Base-by-base conservation (phyloP, 2,329 filamentous ascomycete species). In the Fusarium bulbicola region DNA sequence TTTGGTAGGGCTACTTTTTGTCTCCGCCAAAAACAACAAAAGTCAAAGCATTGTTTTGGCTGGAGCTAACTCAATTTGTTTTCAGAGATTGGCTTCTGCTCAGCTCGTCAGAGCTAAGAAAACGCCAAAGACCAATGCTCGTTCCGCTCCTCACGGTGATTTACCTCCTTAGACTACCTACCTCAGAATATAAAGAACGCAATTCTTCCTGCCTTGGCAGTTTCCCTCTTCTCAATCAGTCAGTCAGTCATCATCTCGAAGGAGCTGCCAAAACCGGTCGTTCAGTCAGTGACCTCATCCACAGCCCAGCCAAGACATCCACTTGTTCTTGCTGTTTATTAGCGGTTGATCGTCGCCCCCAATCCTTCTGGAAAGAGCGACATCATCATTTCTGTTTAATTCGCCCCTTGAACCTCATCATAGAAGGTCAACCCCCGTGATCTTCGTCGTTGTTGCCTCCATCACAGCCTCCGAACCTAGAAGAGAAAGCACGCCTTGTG, bases 211-310 rank as follows among this genome's bases (percentile, higher is more conserved):
- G 21, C 34, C 20, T 52, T 58, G 37, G 32, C 32, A 36, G 15
- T 42, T 61, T 53, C 28, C 43, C 28, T 20, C 45, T n/a, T 43
- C 30, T 34, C 11, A 8, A 52, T 53, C 47, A 54, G 24, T 63
- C 37, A 45, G 11, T 14, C 26, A 47, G 45, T 30, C 45, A 47
- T n/a, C 45, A 40, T 20, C 45, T 34, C 15, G 10, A 49, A 43
- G 47, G 42, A 68, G n/a, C 47, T 43, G 32, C 63, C 56, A 20
- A 68, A 68, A 40, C 37, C 49, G 64, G 64, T 45, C 37, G 21
- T 24, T 26, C 59, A 43, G 68, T 26, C 63, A 34, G 68, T 72
- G 68, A 72, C 64, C 63, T 72, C 69, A 70, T 67, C 28, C 18
- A 45, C 26, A 40, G 5, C 43, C 28, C 57, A 64, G 63, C 58